phyloP scores from a whole-genome alignment of 768 basidiomycete species.

The Boletus tomentosulus region DNA sequence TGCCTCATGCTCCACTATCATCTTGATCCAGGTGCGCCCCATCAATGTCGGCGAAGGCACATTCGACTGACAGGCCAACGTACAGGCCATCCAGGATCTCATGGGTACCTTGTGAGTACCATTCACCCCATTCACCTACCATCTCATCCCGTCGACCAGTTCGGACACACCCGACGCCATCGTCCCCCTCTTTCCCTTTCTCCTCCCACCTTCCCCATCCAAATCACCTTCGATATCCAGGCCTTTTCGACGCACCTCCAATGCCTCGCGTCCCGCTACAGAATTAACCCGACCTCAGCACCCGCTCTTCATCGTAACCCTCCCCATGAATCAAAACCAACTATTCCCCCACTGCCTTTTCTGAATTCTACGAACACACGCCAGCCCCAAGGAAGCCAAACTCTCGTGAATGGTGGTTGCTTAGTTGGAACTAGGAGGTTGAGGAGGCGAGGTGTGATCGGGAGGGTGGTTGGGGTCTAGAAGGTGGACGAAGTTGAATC shows the following conservation, averaged over 20 bases:
- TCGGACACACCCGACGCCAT: constrained; percentile 57
- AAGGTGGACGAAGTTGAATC: too few relatives aligned
- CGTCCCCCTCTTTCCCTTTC: constrained; percentile 40
- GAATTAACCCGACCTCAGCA: constrained; percentile 20
- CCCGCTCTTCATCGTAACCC: constrained; percentile 36
- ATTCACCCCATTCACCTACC: too few relatives aligned
- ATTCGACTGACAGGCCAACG: constrained; percentile 79
- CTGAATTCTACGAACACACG: too few relatives aligned
- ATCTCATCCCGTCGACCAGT: constrained; percentile 31
- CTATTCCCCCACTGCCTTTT: too few relatives aligned
- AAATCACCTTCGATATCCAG: constrained; percentile 39
- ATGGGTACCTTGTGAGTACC: constrained; percentile 73
- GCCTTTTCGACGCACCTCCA: constrained; percentile 8
- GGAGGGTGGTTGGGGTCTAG: too few relatives aligned
- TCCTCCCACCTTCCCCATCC: constrained; percentile 48
- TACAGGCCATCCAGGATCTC: constrained; percentile 87
- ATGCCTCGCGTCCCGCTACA: neutral
- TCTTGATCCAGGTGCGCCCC: constrained; percentile 36
- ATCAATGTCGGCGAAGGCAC: constrained; percentile 54
- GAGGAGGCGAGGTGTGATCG: too few relatives aligned
- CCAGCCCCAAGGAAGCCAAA: too few relatives aligned
- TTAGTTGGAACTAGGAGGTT: too few relatives aligned
- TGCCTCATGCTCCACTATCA: constrained; percentile 64
- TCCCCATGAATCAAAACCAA: constrained; percentile 11
- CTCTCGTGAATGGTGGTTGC: too few relatives aligned